phyloP scores from a whole-genome alignment of 2,329 filamentous ascomycete species.

The Apiospora sp. region DNA sequence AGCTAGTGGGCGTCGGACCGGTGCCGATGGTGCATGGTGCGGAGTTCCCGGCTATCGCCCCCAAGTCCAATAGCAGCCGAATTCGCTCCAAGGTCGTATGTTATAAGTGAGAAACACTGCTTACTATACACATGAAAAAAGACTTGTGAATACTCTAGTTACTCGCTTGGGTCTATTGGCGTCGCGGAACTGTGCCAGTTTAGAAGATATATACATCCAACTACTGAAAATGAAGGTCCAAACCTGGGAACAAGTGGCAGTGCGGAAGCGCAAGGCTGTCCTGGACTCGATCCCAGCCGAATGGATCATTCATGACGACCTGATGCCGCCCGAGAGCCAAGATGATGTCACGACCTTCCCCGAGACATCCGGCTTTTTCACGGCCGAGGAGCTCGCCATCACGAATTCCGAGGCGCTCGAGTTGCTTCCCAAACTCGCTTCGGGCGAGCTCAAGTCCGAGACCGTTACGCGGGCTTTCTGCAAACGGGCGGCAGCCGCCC shows the following conservation, averaged over 20 bases:
- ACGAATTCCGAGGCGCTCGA: conserved; percentile 44
- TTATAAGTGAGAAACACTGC: background rate
- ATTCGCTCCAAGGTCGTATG: background rate
- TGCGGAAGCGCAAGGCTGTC: conserved; percentile 53
- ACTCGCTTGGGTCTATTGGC: background rate
- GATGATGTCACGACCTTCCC: conserved; percentile 66
- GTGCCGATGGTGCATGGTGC: background rate
- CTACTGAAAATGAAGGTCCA: background rate
- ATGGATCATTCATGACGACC: conserved; percentile 61
- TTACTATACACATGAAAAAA: background rate
- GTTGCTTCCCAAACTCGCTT: conserved; percentile 45
- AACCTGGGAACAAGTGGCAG: conserved; percentile 51
- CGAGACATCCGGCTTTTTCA: conserved; percentile 66
- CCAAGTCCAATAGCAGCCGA: background rate
- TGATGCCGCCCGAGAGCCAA: conserved; percentile 61
- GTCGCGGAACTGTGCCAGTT: background rate
- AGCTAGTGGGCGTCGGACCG: background rate
- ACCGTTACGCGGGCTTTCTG: conserved; percentile 48
- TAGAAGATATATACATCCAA: background rate
- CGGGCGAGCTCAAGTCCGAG: conserved; percentile 47
- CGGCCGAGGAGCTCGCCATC: conserved; percentile 48
- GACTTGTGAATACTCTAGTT: background rate
- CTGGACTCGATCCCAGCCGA: conserved; percentile 61
- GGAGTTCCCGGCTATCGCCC: background rate
- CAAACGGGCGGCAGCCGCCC: conserved; percentile 48